Conservation (phyloP, 768 basidiomycete genomes). For the Tylopilus balloui region DNA sequence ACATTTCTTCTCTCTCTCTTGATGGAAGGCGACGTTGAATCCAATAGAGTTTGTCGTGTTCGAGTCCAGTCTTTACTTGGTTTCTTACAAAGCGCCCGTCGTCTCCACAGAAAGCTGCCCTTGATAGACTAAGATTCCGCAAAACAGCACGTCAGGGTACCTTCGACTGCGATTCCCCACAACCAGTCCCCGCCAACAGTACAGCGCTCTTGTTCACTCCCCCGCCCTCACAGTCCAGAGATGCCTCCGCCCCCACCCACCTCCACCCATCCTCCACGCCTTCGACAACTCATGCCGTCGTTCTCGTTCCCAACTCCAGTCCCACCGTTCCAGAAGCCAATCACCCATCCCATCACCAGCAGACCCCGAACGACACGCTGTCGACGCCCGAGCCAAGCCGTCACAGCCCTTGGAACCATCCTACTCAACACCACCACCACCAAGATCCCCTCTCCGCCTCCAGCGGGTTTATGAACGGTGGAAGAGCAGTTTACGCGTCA, state of each 20-base stretch:
- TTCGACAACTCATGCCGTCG: slow-evolving; percentile 42
- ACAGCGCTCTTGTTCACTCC: slow-evolving; percentile 36
- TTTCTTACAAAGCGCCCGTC: slow-evolving; percentile 34
- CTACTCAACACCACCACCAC: slow-evolving; percentile 29
- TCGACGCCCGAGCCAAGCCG: slow-evolving; percentile 37
- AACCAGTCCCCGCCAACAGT: slow-evolving; percentile 60
- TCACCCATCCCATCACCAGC: slow-evolving; percentile 35
- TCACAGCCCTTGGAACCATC: slow-evolving; percentile 35
- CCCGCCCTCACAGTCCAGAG: slow-evolving; percentile 67
- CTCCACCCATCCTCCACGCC: slow-evolving; percentile 49
- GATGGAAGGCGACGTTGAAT: slow-evolving; percentile 41
- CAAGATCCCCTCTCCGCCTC: slow-evolving; percentile 56
- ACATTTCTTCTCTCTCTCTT: slow-evolving; percentile 31
- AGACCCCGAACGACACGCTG: slow-evolving; percentile 41
- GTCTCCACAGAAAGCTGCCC: slow-evolving; percentile 37
- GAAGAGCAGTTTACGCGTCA: slow-evolving; percentile 45
- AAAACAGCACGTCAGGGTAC: slow-evolving; percentile 36
- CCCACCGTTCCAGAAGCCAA: slow-evolving; percentile 44
- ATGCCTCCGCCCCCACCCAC: slow-evolving; percentile 64
- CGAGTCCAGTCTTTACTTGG: slow-evolving; percentile 25
- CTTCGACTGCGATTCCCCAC: slow-evolving; percentile 34
- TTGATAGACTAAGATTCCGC: slow-evolving; percentile 46
- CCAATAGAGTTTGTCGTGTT: slow-evolving; percentile 46
- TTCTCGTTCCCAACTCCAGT: slow-evolving; percentile 78
- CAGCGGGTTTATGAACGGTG: slow-evolving; percentile 51